Base-by-base conservation (phyloP, 2,329 filamentous ascomycete genomes). In the Cucurbitaria berberidis region DNA sequence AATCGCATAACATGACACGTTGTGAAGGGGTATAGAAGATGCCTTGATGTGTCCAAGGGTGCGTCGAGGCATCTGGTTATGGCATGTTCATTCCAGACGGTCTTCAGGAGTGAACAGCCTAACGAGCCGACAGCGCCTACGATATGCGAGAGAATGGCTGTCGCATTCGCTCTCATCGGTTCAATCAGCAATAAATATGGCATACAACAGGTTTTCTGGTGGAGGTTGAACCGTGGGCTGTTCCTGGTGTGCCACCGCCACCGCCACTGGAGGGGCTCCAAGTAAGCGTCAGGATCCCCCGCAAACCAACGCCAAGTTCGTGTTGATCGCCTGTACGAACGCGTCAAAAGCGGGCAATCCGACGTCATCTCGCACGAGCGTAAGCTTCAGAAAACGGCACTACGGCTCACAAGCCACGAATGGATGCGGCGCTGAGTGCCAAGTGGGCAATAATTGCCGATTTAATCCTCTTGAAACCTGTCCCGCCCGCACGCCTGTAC, bases 281-380 rank as follows among this genome's bases (percentile, higher is more conserved):
- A n/a, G n/a, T n/a, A n/a, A n/a, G n/a, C n/a, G n/a, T n/a, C n/a
- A n/a, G n/a, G n/a, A n/a, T n/a, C 51, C 62, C 62, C 64, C 62
- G 54, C 64, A 62, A 45, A 44, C 36, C 40, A 43, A 22, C 27
- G 59, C 57, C 57, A 57, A 62, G 53, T 45, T 45, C 45, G 44
- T 45, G 43, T 27, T 45, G 59, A 52, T 59, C 54, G 56, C 40
- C 56, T 53, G 48, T 55, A 48, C 36, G 36, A 39, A 59, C 48
- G 59, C 52, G 56, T 57, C 52, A 43, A 57, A 55, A 45, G 45
- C 47, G 45, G 55, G 40, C 34, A 49, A 21, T 5, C 21, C 53
- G 57, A 67, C 64, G 64, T 67, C 64, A 67, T 62, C n/a, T n/a
- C 35, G 29, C 45, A 47, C 41, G 41, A 55, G 51, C 46, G 45